Evolutionary conservation across 345 rosid genomes (phyloP).

Genomic region (Populus alba): DNA sequence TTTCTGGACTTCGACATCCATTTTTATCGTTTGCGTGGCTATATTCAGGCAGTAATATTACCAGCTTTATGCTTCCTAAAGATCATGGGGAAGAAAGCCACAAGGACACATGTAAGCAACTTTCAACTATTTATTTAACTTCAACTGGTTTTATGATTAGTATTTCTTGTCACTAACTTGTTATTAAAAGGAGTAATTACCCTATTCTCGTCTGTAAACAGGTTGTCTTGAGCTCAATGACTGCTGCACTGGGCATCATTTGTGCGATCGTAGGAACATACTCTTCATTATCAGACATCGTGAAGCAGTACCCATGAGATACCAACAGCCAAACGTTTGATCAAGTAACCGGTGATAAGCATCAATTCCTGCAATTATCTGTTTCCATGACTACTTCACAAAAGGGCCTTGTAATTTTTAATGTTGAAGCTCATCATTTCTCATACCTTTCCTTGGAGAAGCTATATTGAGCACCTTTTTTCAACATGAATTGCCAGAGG

Average conservation of each 20-base stretch:
- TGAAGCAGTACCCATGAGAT: slow-evolving; percentile 27
- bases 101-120: slow-evolving; percentile 54
- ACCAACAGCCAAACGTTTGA: no score
- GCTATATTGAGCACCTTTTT: not conserved
- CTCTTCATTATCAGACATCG: slow-evolving; percentile 46
- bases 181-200: not conserved
- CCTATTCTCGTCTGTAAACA: slow-evolving; percentile 19
- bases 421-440: not conserved
- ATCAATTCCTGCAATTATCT: no score
- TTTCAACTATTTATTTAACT: not conserved
- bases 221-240: slow-evolving; percentile 43
- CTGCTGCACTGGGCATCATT: slow-evolving; percentile 44
- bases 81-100: slow-evolving; percentile 67
- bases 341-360: no score
- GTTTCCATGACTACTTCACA: no score
- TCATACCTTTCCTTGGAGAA: not conserved
- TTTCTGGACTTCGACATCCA: no score
- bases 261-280: slow-evolving; percentile 68
- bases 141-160: not conserved
- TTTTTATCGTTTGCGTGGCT: not conserved
- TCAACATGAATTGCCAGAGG: no score
- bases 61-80: slow-evolving; percentile 76
- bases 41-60: slow-evolving; percentile 65
- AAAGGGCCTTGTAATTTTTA: not conserved
- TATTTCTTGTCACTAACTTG: not conserved